Conservation (phyloP, 2,329 filamentous ascomycete genomes). For the Clonostachys solani region DNA sequence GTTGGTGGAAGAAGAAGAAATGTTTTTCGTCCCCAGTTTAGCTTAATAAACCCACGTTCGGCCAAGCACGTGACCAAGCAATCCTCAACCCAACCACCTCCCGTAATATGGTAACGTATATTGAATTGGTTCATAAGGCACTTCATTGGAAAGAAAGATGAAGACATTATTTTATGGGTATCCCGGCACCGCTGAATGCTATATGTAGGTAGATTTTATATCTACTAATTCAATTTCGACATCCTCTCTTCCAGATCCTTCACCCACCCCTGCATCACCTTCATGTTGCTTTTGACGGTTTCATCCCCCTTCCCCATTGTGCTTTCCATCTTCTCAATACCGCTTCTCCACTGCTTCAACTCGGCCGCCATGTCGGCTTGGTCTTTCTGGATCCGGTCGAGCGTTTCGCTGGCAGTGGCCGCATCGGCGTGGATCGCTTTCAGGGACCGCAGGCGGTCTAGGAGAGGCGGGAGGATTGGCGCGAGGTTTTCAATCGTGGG, state of each 20-base stretch:
- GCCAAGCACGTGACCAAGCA: background rate
- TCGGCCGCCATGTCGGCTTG: conserved; percentile 82
- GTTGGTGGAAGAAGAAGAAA: background rate
- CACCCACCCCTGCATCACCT: conserved; percentile 84
- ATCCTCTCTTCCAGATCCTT: conserved; percentile 79
- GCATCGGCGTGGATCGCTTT: conserved; percentile 83
- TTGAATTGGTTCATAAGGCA: no score
- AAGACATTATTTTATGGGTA: background rate
- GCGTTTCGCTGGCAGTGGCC: conserved; percentile 71
- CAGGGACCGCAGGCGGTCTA: conserved; percentile 82
- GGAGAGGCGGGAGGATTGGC: conserved; percentile 77
- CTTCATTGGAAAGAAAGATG: background rate
- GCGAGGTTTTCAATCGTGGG: conserved; percentile 84
- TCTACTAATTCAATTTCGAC: conserved; percentile 42
- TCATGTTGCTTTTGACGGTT: conserved; percentile 74
- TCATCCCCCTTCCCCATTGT: conserved; percentile 67
- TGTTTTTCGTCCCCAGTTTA: background rate
- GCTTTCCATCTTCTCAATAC: conserved; percentile 72
- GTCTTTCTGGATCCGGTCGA: conserved; percentile 72
- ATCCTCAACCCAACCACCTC: background rate
- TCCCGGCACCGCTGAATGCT: no score
- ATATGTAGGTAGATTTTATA: no score
- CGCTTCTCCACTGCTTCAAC: conserved; percentile 80
- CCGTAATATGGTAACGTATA: no score
- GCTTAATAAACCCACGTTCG: background rate